Evolutionary conservation across 371 early-diverging fungal genomes (phyloP).

Genomic region (Ecytonucleospora hepatopenaei): DNA sequence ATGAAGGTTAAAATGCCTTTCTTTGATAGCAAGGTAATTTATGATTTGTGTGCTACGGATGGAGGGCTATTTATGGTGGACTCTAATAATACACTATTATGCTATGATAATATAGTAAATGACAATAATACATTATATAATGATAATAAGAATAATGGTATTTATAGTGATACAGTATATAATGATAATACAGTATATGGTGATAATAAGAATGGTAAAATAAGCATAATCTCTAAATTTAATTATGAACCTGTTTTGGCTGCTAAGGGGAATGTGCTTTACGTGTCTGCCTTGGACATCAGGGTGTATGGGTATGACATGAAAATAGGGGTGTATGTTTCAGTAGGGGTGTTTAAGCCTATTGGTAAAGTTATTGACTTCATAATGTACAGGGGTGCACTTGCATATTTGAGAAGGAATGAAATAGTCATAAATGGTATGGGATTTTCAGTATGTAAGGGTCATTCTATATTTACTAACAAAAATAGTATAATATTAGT

Average conservation of each 20-base stretch:
- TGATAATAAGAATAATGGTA: too few species aligned
- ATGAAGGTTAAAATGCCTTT: not conserved
- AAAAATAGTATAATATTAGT: not conserved
- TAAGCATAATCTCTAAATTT: too few species aligned
- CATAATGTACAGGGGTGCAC: not conserved
- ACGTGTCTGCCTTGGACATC: not conserved
- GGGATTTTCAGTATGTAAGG: not conserved
- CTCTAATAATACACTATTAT: not conserved
- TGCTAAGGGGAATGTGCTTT: not conserved
- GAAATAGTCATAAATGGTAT: not conserved
- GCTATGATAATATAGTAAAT: not conserved
- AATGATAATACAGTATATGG: not conserved
- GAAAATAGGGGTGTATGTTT: not conserved
- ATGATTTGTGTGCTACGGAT: not conserved
- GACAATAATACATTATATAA: not conserved
- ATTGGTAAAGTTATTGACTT: not conserved
- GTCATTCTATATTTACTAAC: not conserved
- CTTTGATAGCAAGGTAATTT: not conserved
- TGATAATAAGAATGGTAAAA: too few species aligned
- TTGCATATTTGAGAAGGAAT: not conserved
- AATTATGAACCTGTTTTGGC: not conserved
- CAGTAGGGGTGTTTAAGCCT: not conserved
- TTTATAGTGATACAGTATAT: too few species aligned
- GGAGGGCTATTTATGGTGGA: not conserved
- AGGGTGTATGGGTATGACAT: not conserved